Conservation (phyloP, 2,329 filamentous ascomycete genomes). For the Trichoderma semiorbis region DNA sequence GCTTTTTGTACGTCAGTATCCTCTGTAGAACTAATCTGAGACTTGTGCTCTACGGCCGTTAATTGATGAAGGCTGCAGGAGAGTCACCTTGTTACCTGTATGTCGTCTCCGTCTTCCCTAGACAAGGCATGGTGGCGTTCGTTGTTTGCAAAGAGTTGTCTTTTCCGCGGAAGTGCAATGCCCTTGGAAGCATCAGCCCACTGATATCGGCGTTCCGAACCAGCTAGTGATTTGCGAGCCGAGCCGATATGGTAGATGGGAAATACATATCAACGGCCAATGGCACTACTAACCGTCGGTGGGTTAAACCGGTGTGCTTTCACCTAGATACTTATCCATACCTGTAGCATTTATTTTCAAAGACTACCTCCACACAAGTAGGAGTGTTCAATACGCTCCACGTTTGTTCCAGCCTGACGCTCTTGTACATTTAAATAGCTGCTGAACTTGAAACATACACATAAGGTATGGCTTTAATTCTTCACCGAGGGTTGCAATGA, state of each 20-base stretch:
- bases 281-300: neutral
- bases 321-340: neutral
- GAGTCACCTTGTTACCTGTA: neutral
- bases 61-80: neutral
- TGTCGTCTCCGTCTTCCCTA: neutral
- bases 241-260: neutral
- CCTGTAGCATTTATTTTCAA: neutral
- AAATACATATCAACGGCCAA: neutral
- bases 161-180: neutral
- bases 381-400: neutral
- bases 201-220: neutral
- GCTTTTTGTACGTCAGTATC: neutral
- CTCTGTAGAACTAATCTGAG: neutral
- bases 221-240: neutral
- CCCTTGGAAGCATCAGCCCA: neutral
- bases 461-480: neutral
- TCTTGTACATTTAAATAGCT: neutral
- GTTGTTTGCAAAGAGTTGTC: neutral
- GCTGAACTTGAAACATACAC: neutral
- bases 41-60: no score
- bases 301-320: neutral
- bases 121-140: neutral
- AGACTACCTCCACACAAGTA: neutral
- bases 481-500: neutral
- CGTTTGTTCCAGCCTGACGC: neutral